Conservation (phyloP, 75 land plant genomes). For the Adiantum capillusveneris region DNA sequence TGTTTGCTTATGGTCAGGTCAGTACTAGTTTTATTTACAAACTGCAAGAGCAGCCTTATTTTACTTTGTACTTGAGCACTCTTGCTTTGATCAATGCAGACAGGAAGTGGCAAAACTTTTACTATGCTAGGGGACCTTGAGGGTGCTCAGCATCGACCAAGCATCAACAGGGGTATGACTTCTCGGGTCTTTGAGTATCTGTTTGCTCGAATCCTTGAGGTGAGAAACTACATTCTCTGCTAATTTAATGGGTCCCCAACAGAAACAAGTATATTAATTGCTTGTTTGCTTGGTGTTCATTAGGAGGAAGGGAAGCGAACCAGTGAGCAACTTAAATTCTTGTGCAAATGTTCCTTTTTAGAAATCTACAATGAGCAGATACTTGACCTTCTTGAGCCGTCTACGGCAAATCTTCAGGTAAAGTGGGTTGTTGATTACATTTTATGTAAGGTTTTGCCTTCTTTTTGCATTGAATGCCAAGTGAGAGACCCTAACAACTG, state of each 20-base stretch:
- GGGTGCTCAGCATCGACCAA: slow-evolving; percentile 57
- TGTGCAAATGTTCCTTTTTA: slow-evolving; percentile 84
- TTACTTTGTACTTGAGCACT: too few relatives aligned
- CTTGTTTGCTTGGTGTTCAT: slow-evolving; percentile 4
- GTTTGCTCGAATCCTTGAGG: slow-evolving; percentile 79
- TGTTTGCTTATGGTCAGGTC: slow-evolving; percentile 99
- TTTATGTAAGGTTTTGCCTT: slow-evolving; percentile 4
- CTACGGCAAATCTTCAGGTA: slow-evolving; percentile 82
- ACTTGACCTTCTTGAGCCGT: slow-evolving; percentile 85
- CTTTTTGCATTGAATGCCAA: too few relatives aligned
- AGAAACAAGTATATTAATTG: too few relatives aligned
- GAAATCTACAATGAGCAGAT: slow-evolving; percentile 98
- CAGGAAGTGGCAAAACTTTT: slow-evolving; percentile 97
- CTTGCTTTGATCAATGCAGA: slow-evolving; percentile 36
- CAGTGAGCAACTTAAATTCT: slow-evolving; percentile 60
- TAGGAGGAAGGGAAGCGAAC: slow-evolving; percentile 75
- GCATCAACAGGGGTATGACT: slow-evolving; percentile 88
- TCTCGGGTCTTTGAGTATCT: slow-evolving; percentile 93
- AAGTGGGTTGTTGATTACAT: too few relatives aligned
- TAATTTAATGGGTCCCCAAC: too few relatives aligned
- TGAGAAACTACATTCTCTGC: slow-evolving; percentile 7
- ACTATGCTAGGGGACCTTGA: slow-evolving; percentile 98
- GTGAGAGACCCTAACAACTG: too few relatives aligned
- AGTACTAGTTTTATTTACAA: too few relatives aligned
- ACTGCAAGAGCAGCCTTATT: too few relatives aligned